A percentile compares a stretch with the other conserved stretches of the same genome.
phyloP scores from a whole-genome alignment of 805 yeast genomes.

The Lipomyces starkeyi region DNA sequence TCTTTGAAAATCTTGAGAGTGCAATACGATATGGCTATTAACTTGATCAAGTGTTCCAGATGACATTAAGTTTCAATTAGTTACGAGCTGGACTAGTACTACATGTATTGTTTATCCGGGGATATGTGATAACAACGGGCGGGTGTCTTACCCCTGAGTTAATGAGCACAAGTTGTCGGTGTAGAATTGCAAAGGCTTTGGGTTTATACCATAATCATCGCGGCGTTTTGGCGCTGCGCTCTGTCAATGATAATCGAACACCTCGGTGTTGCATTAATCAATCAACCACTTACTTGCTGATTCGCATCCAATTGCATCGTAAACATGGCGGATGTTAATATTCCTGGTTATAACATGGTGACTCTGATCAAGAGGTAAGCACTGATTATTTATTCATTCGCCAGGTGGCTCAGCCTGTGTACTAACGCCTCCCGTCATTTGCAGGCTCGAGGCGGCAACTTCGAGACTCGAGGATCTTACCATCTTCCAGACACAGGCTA shows the following conservation, averaged over 20 bases:
- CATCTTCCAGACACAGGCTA: constrained; percentile 69
- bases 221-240: too few relatives aligned
- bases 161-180: too few relatives aligned
- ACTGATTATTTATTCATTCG: neutral
- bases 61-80: neutral
- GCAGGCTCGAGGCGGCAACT: constrained; percentile 88
- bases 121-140: too few relatives aligned
- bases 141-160: too few relatives aligned
- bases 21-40: neutral
- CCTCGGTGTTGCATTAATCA: neutral
- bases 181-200: too few relatives aligned
- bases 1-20: neutral
- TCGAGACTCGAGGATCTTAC: constrained; percentile 90
- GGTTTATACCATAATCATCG: too few relatives aligned
- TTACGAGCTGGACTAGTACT: neutral
- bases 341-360: constrained; percentile 78
- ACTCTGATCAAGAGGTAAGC: constrained; percentile 70
- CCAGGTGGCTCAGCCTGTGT: neutral
- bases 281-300: neutral
- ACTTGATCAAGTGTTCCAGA: neutral
- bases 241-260: too few relatives aligned
- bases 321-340: constrained; percentile 31
- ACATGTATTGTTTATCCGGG: neutral
- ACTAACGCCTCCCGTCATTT: neutral
- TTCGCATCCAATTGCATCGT: neutral